Evolutionary conservation across 2,329 filamentous ascomycete species (phyloP).

Genomic region (Xylaria arbuscula): DNA sequence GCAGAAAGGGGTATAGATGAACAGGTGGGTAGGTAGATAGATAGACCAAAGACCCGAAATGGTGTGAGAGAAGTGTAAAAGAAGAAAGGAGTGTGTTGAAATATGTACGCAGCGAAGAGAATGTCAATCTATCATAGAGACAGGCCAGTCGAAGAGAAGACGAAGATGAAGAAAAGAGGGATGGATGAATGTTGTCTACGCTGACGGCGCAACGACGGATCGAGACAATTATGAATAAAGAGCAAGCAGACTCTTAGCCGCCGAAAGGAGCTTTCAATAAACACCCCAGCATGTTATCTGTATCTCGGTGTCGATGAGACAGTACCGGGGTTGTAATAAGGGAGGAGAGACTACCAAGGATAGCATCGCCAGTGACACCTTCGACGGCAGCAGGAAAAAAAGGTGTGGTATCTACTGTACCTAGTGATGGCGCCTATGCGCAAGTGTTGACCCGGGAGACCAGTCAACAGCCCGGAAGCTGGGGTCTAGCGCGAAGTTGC

Average conservation of each 20-base stretch:
- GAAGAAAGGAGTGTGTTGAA: conserved; percentile 34
- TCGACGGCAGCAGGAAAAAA: not conserved
- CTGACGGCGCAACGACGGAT: conserved; percentile 8
- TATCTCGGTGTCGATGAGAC: conserved; percentile 19
- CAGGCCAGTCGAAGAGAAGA: not conserved
- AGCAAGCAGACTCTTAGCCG: conserved; percentile 20
- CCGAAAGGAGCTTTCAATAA: conserved; percentile 11
- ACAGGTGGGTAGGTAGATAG: conserved; percentile 13
- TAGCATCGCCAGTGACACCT: conserved; percentile 43
- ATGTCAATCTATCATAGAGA: conserved; percentile 26
- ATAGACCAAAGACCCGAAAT: conserved; percentile 9
- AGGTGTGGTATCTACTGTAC: conserved; percentile 37
- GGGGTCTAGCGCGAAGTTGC: conserved; percentile 26
- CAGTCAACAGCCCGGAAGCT: conserved; percentile 28
- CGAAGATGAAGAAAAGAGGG: conserved; percentile 16
- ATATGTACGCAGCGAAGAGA: conserved; percentile 38
- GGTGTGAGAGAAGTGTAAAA: conserved; percentile 30
- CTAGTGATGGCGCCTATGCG: conserved; percentile 44
- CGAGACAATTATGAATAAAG: conserved; percentile 29
- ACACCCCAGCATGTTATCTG: not conserved
- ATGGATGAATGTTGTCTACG: conserved; percentile 25
- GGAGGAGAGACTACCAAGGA: conserved; percentile 39
- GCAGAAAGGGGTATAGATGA: conserved; percentile 37
- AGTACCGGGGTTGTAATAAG: conserved; percentile 28
- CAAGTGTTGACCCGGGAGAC: conserved; percentile 29